Evolutionary conservation across 2,329 filamentous ascomycete genomes (phyloP).

Genomic region (Fusarium odoratissimum): DNA sequence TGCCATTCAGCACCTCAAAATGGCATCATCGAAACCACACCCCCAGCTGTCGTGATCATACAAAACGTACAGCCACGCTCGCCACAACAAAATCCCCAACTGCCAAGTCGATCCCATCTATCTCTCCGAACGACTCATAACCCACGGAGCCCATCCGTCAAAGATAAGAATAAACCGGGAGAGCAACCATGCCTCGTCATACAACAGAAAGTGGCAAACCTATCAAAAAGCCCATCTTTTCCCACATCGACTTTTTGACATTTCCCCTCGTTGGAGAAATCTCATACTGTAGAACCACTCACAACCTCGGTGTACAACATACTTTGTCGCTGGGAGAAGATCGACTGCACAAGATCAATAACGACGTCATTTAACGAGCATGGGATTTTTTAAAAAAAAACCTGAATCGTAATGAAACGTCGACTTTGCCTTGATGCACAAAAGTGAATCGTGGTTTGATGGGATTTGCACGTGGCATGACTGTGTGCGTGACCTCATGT

Average conservation of each 20-base stretch:
- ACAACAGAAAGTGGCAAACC: constrained; percentile 1
- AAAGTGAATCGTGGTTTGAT: not conserved
- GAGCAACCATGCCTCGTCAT: not conserved
- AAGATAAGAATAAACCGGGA: not conserved
- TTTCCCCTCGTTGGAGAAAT: not conserved
- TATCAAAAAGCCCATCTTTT: not conserved
- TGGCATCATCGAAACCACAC: constrained; percentile 1
- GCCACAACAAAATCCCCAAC: not conserved
- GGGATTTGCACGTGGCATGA: constrained; percentile 30
- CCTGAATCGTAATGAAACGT: constrained; percentile 16
- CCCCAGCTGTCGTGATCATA: not conserved
- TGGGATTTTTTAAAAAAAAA: constrained; percentile 3
- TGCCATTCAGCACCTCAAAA: not conserved
- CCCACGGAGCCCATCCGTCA: not conserved
- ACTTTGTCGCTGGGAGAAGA: not conserved
- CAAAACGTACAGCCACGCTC: not conserved
- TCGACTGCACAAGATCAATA: constrained; percentile 7
- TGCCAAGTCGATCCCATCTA: not conserved
- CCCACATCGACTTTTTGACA: not conserved
- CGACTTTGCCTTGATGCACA: constrained; percentile 8
- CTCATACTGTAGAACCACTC: not conserved
- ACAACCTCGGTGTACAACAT: not conserved
- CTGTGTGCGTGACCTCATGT: constrained; percentile 40
- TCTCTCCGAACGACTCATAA: not conserved
- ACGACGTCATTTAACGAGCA: constrained; percentile 21